phyloP scores from a whole-genome alignment of 179 eudicot genomes.

The Spergularia azorica region DNA sequence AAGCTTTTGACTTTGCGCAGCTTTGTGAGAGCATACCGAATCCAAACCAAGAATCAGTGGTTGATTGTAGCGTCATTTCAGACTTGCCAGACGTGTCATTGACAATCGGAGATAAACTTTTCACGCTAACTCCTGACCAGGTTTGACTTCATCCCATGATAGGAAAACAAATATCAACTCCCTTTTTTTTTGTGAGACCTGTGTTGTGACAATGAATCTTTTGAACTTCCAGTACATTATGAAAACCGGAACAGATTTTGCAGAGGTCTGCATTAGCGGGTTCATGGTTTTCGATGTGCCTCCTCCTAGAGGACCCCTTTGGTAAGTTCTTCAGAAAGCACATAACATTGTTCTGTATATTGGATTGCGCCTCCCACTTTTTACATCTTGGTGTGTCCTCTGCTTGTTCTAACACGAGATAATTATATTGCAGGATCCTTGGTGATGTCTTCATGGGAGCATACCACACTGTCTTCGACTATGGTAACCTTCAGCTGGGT shows the following conservation, averaged over 20 bases:
- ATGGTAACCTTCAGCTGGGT: conserved; percentile 68
- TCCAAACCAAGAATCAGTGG: conserved; percentile 64
- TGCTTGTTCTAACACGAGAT: conserved; percentile 8
- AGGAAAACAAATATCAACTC: neutral
- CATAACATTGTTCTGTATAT: neutral
- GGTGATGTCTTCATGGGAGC: conserved; percentile 95
- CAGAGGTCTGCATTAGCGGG: conserved; percentile 74
- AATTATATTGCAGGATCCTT: conserved; percentile 61
- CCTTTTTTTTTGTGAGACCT: neutral
- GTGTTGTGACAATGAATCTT: conserved; percentile 7
- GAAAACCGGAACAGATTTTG: conserved; percentile 60
- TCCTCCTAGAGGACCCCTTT: conserved; percentile 79
- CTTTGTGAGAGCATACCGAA: conserved; percentile 80
- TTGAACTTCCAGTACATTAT: conserved; percentile 61
- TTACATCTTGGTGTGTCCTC: no score
- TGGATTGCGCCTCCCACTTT: neutral
- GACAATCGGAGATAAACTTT: conserved; percentile 59
- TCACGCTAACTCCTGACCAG: conserved; percentile 74
- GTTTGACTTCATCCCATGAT: conserved; percentile 30
- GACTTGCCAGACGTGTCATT: conserved; percentile 66
- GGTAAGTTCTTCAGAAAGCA: conserved; percentile 41
- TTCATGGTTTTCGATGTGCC: conserved; percentile 80
- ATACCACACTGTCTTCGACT: conserved; percentile 85
- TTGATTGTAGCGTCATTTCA: conserved; percentile 55
- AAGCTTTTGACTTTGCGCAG: conserved; percentile 35